These are phyloP conservation scores for Triticum aestivum DNA, from an alignment of 176 grass and related monocot genomes.

Conservation along the genomic window IWGSC_CS_RefSeq_v2.1 NC_057814.1:500566533-500567032, in stretches of 20 bases:
- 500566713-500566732: conserved; percentile 28
- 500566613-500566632: conserved; percentile 45
- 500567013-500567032: neutral
- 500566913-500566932: conserved; percentile 46
- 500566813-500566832: conserved; percentile 95
- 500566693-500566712: conserved; percentile 12
- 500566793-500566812: conserved; percentile 95
- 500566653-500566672: conserved; percentile 11
- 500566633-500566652: conserved; percentile 54
- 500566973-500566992: neutral
- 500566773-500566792: conserved; percentile 91
- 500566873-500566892: conserved; percentile 91
- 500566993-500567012: neutral
- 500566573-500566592: conserved; percentile 18
- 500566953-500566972: neutral
- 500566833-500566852: conserved; percentile 96
- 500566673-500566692: conserved; percentile 17
- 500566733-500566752: conserved; percentile 46
- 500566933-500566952: neutral
- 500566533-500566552: neutral
- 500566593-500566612: conserved; percentile 42
- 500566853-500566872: conserved; percentile 98
- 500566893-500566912: conserved; percentile 99
- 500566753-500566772: neutral
- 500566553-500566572: neutral